These are phyloP conservation scores for Penicillium roqueforti DNA, from an alignment of 495 filamentous ascomycete species.

Conservation along the genomic window DNA sequence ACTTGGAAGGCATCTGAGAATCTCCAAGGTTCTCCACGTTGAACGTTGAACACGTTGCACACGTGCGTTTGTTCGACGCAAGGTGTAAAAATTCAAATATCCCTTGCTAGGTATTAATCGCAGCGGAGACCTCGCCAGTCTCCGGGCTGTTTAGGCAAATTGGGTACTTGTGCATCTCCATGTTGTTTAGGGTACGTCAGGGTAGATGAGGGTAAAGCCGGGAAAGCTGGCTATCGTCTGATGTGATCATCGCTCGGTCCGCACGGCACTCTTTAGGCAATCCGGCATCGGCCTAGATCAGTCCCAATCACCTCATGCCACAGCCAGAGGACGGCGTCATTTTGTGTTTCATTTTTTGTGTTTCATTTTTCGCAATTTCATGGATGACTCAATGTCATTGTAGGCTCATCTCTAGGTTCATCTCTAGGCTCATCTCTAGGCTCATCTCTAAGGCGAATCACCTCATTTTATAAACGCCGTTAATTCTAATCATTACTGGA, in stretches of 20 bases:
- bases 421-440: background rate
- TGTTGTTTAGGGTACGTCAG: background rate
- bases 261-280: constrained; percentile 12
- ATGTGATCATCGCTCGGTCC: constrained; percentile 25
- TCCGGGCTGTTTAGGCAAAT: too few species aligned
- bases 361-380: too few species aligned
- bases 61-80: constrained; percentile 1
- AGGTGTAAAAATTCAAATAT: constrained; percentile 1
- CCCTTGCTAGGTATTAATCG: too few species aligned
- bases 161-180: background rate
- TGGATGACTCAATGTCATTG: too few species aligned
- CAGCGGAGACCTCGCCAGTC: too few species aligned
- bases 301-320: background rate
- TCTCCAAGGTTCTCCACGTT: background rate
- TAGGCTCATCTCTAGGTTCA: too few species aligned
- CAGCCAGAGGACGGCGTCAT: background rate
- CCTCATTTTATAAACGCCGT: constrained; percentile 6
- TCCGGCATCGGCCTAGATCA: constrained; percentile 17
- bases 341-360: constrained; percentile 2
- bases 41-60: background rate
- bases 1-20: background rate
- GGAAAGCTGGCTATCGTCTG: constrained; percentile 16
- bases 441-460: background rate
- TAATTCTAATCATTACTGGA: background rate
- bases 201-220: background rate